Base-by-base conservation (phyloP, 768 basidiomycete species). In the Dacryopinax spathularia region DNA sequence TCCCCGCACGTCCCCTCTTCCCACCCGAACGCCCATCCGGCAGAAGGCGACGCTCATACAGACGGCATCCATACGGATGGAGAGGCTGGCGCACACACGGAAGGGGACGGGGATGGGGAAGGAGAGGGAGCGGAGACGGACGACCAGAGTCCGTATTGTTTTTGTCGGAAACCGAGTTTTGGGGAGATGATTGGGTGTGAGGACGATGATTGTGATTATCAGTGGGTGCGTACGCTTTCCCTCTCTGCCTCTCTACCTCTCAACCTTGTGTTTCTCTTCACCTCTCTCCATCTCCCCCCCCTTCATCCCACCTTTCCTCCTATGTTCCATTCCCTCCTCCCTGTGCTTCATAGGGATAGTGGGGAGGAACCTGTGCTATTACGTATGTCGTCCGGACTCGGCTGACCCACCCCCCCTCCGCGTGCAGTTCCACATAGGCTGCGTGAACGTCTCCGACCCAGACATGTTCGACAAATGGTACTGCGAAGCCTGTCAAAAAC, bases 161-260 rank as follows among this genome's bases (percentile, higher is more conserved):
- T 85, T 77, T 97, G 93, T 73, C 80, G 89, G 67, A 78, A 87
- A 18, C 80, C 84, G 65, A 91, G 89, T 70, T 93, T 87, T 69
- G 93, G 93, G 35, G 88, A 93, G 76, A 95, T 96, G 92, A 89
- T 96, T 69, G 92, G 86, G 25, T 96, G 92, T 72, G 92, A 96
- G 72, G 89, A 86, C 69, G 76, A 78, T 18, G 78, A 80, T 44
- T 95, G 92, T 75, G 84, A 86, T 68, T 78, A 79, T 64, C 91
- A 94, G 86, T 96, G 92, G 92, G 92, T 94, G 68, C 72, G 89
- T 85, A 6, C 68, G 48, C 63, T 62, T 62, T 61, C 16, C 33
- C 31, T 48, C 33, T 33, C 33, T 43, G 39, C 56, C n/a, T 44
- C 27, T 59, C 62, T 34, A 62, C 67, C 36, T 44, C 62, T 62